A percentile compares a stretch with the other conserved stretches of the same genome.
Conservation (phyloP, 345 rosid genomes). For the Sisymbrium altissimum region DNA sequence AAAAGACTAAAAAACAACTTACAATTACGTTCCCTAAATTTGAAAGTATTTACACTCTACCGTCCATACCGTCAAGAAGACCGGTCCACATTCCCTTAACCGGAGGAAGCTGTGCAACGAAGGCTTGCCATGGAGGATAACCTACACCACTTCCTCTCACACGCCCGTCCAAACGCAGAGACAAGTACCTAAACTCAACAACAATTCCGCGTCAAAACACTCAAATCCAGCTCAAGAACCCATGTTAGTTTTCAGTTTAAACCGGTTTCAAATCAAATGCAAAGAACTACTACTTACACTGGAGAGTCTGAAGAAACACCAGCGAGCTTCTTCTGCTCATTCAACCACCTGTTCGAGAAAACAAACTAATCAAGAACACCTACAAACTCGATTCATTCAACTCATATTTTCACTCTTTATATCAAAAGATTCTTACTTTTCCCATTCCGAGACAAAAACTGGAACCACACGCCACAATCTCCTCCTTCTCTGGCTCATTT, state of each 20-base stretch:
- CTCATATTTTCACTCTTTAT: background rate
- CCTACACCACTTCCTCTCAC: conserved; percentile 96
- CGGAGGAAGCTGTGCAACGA: conserved; percentile 85
- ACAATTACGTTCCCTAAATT: background rate
- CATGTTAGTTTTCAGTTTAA: background rate
- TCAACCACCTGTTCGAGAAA: conserved; percentile 58
- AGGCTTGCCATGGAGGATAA: conserved; percentile 97
- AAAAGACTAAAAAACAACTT: too few species aligned
- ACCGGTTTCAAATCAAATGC: background rate
- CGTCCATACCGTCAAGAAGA: conserved; percentile 90
- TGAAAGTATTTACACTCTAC: conserved; percentile 49
- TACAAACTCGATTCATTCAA: background rate
- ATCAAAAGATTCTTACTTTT: conserved; percentile 51
- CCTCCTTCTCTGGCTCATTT: conserved; percentile 59
- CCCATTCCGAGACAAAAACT: conserved; percentile 63
- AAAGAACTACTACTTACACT: conserved; percentile 48
- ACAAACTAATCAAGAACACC: background rate
- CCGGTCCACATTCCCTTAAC: conserved; percentile 88
- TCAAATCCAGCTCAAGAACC: conserved; percentile 2
- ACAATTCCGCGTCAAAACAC: background rate
- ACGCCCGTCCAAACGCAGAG: conserved; percentile 85
- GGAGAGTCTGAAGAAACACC: conserved; percentile 77
- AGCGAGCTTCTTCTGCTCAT: conserved; percentile 85
- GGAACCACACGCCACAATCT: conserved; percentile 85
- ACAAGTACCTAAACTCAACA: conserved; percentile 58